Percentiles rank a stretch among this genome's conserved stretches.
Evolutionary conservation across 2,329 filamentous ascomycete genomes (phyloP).

Genomic region (Torrubiellomyces zombiae): DNA sequence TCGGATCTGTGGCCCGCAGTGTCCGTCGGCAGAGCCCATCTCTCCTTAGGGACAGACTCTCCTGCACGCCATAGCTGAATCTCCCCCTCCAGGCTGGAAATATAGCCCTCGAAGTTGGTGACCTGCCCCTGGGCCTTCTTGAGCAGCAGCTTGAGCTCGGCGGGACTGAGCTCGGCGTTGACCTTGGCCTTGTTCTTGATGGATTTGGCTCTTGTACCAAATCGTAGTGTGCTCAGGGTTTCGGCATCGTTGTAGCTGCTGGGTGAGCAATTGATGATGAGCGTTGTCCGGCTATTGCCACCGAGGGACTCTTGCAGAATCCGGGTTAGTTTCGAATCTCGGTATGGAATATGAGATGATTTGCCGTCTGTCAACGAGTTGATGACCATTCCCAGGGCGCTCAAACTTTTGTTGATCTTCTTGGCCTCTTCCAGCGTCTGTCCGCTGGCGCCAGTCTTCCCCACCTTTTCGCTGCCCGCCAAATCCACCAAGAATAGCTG

Average conservation of each 20-base stretch:
- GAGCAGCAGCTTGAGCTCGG: constrained; percentile 83
- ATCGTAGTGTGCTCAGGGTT: constrained; percentile 79
- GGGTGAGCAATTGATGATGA: constrained; percentile 98
- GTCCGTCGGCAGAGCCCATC: constrained; percentile 59
- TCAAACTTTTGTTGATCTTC: constrained; percentile 99
- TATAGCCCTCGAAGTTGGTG: constrained; percentile 75
- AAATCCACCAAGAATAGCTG: constrained; percentile 96
- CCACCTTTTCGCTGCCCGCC: constrained; percentile 95
- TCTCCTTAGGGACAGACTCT: constrained; percentile 75
- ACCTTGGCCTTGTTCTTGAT: constrained; percentile 99
- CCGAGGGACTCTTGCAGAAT: constrained; percentile 94
- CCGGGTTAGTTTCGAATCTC: constrained; percentile 93
- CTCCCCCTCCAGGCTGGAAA: constrained; percentile 68
- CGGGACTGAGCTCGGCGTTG: constrained; percentile 91
- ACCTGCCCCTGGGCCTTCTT: constrained; percentile 85
- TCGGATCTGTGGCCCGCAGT: constrained; percentile 22
- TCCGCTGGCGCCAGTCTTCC: constrained; percentile 93
- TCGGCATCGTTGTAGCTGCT: constrained; percentile 96
- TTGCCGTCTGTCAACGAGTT: constrained; percentile 93
- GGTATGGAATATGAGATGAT: constrained; percentile 89
- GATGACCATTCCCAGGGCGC: constrained; percentile 97
- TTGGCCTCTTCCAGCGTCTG: constrained; percentile 97
- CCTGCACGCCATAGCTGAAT: constrained; percentile 76
- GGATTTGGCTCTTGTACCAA: constrained; percentile 90
- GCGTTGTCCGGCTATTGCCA: constrained; percentile 93